Percentiles rank a stretch among this genome's conserved stretches.
Evolutionary conservation across 2,329 filamentous ascomycete species (phyloP).

Genomic region (Talaromyces sp.): DNA sequence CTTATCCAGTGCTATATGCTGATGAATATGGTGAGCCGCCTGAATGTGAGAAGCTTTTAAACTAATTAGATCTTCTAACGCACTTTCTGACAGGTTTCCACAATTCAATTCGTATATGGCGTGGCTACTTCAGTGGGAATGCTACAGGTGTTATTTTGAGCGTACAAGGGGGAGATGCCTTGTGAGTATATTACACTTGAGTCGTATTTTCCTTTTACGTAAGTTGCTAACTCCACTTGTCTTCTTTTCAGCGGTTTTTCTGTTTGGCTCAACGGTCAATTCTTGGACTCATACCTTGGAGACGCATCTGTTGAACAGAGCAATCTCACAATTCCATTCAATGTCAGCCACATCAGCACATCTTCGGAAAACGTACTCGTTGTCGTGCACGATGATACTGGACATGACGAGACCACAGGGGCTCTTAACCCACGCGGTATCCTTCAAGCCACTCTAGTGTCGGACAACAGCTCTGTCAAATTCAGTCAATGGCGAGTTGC

Average conservation of each 20-base stretch:
- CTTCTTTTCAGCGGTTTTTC: conserved; percentile 54
- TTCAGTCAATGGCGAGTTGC: conserved; percentile 54
- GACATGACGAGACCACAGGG: conserved; percentile 63
- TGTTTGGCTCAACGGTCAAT: conserved; percentile 62
- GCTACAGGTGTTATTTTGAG: conserved; percentile 59
- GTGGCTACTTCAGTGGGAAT: conserved; percentile 64
- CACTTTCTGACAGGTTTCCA: conserved; percentile 58
- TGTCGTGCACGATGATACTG: conserved; percentile 69
- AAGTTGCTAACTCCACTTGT: neutral
- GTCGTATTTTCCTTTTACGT: neutral
- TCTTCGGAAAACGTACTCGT: conserved; percentile 58
- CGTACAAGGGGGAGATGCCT: conserved; percentile 59
- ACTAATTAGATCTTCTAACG: neutral
- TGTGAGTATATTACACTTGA: neutral
- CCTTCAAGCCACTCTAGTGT: conserved; percentile 45
- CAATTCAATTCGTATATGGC: conserved; percentile 64
- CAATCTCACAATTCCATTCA: conserved; percentile 57
- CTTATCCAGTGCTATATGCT: conserved; percentile 46
- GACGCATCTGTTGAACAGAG: conserved; percentile 48
- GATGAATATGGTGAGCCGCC: conserved; percentile 41
- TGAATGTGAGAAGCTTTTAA: neutral
- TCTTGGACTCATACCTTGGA: conserved; percentile 63
- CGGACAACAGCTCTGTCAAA: conserved; percentile 25
- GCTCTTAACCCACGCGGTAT: conserved; percentile 58
- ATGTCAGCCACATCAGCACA: conserved; percentile 50